Base-by-base conservation (phyloP, 2,329 filamentous ascomycete genomes). In the Calonectria ilicicola region DNA sequence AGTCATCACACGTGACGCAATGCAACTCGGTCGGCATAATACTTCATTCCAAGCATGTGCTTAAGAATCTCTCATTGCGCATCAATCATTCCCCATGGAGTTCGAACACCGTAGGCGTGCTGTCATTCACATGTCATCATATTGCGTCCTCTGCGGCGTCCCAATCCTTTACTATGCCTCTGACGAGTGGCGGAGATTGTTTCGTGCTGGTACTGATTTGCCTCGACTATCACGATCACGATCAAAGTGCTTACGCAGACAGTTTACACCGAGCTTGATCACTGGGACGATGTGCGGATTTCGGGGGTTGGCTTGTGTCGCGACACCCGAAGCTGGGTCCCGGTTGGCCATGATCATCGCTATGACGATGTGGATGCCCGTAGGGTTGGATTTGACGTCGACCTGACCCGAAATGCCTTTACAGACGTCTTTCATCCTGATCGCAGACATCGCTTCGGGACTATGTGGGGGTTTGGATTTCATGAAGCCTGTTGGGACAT, bases 381-480 rank as follows among this genome's bases (percentile, higher is more conserved):
- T 14, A 21, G 21, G 35, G 21, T 35, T 17, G 53, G 40, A 17
- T 44, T 63, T 5, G 40, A 46, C 38, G 58, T 63, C 23, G 40
- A 63, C 26, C 26, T 63, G 58, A 23, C 58, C 38, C 58, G 58
- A 17, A 23, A 27, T 6, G 58, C 58, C 40, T 63, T 63, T 46
- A 40, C 44, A 17, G 58, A 63, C 10, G 23, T 46, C n/a, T 15
- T 32, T 12, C 27, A 23, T 27, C 23, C 58, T 7, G 58, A 63
- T 6, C 58, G 38, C 23, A 32, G 58, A 6, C 19, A 53, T 26
- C 17, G 26, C 26, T 26, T 40, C 29, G 19, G n/a, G 23, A 35
- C 65, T 17, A 64, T 70, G 9, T 76, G 75, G 73, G 75, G 75
- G 0, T 75, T 70, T 26, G 75, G 73, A 10, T 69, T 76, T 2